Conservation (phyloP, 1,284 basidiomycete genomes). For the Fomitopsis pinicola region DNA sequence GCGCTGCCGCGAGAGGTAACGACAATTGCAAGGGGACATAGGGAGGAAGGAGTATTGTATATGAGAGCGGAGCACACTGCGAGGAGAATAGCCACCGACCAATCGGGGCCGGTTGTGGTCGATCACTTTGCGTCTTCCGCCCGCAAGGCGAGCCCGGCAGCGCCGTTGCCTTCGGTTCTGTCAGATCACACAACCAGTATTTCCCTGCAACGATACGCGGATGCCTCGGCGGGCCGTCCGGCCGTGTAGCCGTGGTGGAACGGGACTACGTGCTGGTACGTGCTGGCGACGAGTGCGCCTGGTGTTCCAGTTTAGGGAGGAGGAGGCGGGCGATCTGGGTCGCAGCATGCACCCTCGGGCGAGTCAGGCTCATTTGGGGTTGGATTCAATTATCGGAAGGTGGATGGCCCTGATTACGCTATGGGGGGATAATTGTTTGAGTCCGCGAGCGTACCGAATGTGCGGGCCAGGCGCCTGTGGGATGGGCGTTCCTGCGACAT, state of each 20-base stretch:
- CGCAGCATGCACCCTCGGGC: background rate
- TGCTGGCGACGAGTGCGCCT: background rate
- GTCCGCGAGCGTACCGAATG: background rate
- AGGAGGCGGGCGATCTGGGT: background rate
- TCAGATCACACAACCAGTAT: background rate
- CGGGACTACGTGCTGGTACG: background rate
- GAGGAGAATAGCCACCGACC: slow-evolving; percentile 1
- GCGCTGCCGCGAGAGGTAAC: background rate
- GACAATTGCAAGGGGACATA: background rate
- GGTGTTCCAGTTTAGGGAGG: background rate
- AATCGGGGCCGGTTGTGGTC: background rate
- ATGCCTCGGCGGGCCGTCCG: background rate
- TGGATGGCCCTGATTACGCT: background rate
- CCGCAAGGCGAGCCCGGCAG: background rate
- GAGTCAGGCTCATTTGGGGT: background rate
- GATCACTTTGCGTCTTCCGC: slow-evolving; percentile 1
- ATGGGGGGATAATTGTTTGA: background rate
- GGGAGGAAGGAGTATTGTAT: background rate
- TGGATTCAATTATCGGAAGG: background rate
- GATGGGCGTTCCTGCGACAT: background rate
- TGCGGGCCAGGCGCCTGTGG: background rate
- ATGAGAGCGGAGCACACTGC: slow-evolving; percentile 1
- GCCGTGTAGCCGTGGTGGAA: background rate
- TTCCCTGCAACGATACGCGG: background rate
- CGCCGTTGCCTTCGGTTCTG: background rate